Evolutionary conservation across 2,329 filamentous ascomycete genomes (phyloP).

Genomic region (Talaromyces sp.): DNA sequence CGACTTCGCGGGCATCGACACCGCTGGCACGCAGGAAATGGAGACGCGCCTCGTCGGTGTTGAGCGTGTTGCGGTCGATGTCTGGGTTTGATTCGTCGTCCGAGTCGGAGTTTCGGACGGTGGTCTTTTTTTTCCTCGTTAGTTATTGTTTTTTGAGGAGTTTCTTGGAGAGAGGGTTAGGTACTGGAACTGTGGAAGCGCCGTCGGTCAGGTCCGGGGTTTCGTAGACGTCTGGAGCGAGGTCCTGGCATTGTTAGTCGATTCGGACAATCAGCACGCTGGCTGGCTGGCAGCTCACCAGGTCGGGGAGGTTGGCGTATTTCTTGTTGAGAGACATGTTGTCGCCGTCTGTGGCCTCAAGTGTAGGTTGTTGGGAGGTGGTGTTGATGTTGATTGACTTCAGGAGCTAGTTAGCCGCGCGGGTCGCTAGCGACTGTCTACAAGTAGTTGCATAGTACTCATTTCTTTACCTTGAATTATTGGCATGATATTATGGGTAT

Average conservation of each 20-base stretch:
- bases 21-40: conserved; percentile 67
- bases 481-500: too few relatives aligned
- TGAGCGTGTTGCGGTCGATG: conserved; percentile 72
- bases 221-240: conserved; percentile 92
- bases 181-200: conserved; percentile 75
- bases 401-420: not conserved
- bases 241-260: conserved; percentile 57
- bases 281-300: conserved; percentile 48
- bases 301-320: conserved; percentile 74
- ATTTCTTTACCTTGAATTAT: too few relatives aligned
- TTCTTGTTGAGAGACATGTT: conserved; percentile 72
- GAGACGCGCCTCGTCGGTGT: conserved; percentile 72
- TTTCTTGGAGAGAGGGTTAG: conserved; percentile 19
- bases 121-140: conserved; percentile 41
- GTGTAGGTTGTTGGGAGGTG: too few relatives aligned
- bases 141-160: conserved; percentile 24
- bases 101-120: conserved; percentile 49
- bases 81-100: conserved; percentile 57
- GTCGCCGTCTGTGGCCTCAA: not conserved
- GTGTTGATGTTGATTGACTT: not conserved
- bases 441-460: too few relatives aligned
- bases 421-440: not conserved
- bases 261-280: not conserved
- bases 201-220: conserved; percentile 91
- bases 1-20: conserved; percentile 71